These are phyloP conservation scores for Fusarium oligoseptatum DNA, from an alignment of 2,329 filamentous ascomycete species.

Conservation along the genomic window DNA sequence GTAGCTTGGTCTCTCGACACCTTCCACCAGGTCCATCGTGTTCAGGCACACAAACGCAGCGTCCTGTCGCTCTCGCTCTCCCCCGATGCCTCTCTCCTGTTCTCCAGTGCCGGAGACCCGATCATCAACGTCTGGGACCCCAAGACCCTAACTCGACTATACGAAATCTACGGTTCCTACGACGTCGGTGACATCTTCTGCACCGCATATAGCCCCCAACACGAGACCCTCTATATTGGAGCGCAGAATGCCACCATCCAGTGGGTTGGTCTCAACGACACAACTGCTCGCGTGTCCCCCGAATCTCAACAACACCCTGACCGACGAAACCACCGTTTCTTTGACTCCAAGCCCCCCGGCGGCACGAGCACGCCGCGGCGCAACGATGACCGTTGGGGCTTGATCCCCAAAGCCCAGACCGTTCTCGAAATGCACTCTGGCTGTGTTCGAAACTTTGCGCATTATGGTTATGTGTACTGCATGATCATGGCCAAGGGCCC, in stretches of 20 bases:
- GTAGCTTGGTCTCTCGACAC: conserved; percentile 91
- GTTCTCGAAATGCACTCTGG: conserved; percentile 85
- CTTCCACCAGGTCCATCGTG: conserved; percentile 81
- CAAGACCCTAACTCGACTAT: conserved; percentile 78
- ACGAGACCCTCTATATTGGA: conserved; percentile 89
- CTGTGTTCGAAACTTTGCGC: conserved; percentile 88
- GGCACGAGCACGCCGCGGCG: conserved; percentile 83
- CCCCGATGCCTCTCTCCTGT: conserved; percentile 79
- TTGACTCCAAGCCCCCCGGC: conserved; percentile 89
- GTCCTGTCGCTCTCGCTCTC: conserved; percentile 89
- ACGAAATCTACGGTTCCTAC: conserved; percentile 92
- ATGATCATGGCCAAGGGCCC: conserved; percentile 87
- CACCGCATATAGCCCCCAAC: conserved; percentile 84
- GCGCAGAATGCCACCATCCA: conserved; percentile 96
- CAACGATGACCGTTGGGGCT: conserved; percentile 68
- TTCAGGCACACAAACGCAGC: conserved; percentile 92
- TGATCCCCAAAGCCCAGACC: conserved; percentile 66
- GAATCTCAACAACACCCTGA: conserved; percentile 79
- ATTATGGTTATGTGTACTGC: conserved; percentile 96
- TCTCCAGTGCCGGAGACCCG: conserved; percentile 93
- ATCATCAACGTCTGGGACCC: conserved; percentile 96
- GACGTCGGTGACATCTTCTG: conserved; percentile 97
- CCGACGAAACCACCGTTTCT: conserved; percentile 86
- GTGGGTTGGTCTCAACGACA: conserved; percentile 84
- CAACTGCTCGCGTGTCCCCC: conserved; percentile 68